A percentile compares a stretch with the other conserved stretches of the same genome.
Evolutionary conservation across 305 asterid genomes (phyloP).

Genomic region (Euphrasia arctica): DNA sequence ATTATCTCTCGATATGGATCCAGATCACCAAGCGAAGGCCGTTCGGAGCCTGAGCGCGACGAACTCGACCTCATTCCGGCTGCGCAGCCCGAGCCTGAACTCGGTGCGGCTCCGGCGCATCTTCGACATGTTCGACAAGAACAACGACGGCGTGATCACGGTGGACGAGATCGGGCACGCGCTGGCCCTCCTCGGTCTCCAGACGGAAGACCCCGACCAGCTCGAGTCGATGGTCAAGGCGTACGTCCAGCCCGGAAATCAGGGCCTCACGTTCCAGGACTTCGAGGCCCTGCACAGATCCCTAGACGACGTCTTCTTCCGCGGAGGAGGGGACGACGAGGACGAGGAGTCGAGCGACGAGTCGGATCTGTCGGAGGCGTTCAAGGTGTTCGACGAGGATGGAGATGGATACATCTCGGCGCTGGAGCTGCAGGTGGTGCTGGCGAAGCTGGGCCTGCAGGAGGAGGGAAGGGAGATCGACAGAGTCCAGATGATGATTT

Average conservation of each 20-base stretch:
- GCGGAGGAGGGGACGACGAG: background rate
- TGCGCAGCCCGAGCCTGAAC: constrained; percentile 58
- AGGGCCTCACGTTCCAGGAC: constrained; percentile 47
- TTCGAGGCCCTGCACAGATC: constrained; percentile 49
- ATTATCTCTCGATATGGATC: constrained; percentile 14
- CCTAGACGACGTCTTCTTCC: constrained; percentile 32
- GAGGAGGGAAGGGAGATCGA: constrained; percentile 48
- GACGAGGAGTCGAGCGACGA: constrained; percentile 22
- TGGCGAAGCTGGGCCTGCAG: constrained; percentile 51
- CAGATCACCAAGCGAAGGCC: background rate
- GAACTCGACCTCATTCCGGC: constrained; percentile 40
- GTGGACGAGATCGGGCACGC: constrained; percentile 54
- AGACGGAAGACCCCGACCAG: constrained; percentile 33
- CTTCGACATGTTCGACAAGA: constrained; percentile 59
- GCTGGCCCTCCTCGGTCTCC: constrained; percentile 46
- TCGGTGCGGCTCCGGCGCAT: constrained; percentile 62
- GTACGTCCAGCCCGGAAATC: constrained; percentile 38
- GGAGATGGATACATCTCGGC: constrained; percentile 72
- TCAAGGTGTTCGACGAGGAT: constrained; percentile 70
- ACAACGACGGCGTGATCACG: constrained; percentile 47
- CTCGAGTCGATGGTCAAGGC: constrained; percentile 35
- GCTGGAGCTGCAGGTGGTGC: constrained; percentile 50
- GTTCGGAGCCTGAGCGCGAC: background rate
- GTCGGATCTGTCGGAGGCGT: constrained; percentile 59
- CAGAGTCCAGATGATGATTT: constrained; percentile 53